Evolutionary conservation across 2,329 filamentous ascomycete species (phyloP), one percentile per base, ranked within the genome.

Genomic region (Stemphylium vesicarium): DNA sequence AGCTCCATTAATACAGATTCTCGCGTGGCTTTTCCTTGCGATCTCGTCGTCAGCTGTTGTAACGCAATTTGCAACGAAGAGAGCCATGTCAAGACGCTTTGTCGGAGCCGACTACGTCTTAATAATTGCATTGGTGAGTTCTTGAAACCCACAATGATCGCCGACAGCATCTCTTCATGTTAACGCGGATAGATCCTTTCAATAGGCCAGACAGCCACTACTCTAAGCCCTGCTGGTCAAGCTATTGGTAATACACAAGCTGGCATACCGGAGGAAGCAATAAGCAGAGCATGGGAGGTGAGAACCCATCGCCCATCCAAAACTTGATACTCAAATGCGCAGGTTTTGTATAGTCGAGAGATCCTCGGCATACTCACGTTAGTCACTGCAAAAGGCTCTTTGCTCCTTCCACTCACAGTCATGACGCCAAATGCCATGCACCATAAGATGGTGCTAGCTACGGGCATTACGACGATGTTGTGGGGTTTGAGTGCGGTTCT

Each of bases 1-100:
- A 11, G 45, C 51, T 8, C 56, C 47, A 3, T 31, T 58, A 15
- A 50, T 56, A 4, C 56, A 58, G 10, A 51, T 57, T 1, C 45
- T 57, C 4, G 20, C 55, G 11, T 57, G 50, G 55, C 40, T 59
- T 0, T 56, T 59, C 4, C 43, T 56, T 2, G 31, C 47, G 3
- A 56, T 56, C 35, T 52, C 52, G 2, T 52, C 9, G n/a, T 12
- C 39, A 16, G 40, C 52, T 4, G 29, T 56, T 2, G 15, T 33
- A 11, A 48, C 53, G 10, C 47, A 59, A 18, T 55, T 56, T 18
- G 48, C 52, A 22, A 56, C 56, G 3, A 59, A 56, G 31, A 48
- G 24, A 12, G 47, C 38, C 10, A 43, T 56, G 32, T 37, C 52
- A 0, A 52, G n/a, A 26, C 56, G 13, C 0, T n/a, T 59, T 2